phyloP scores from a whole-genome alignment of 2,329 filamentous ascomycete species.

The Pseudogymnoascus pannorum region DNA sequence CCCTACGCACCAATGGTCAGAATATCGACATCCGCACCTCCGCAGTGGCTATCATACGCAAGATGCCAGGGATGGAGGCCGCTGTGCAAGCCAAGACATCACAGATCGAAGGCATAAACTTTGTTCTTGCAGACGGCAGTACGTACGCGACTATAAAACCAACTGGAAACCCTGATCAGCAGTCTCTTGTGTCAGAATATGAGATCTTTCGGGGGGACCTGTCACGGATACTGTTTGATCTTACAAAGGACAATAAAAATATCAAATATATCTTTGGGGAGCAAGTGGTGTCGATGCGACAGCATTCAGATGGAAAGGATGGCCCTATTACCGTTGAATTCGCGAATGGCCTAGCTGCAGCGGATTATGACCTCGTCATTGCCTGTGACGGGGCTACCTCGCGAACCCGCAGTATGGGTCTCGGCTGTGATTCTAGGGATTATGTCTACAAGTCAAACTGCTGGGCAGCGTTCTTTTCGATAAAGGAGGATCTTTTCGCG shows the following conservation, averaged over 20 bases:
- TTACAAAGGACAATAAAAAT: constrained; percentile 31
- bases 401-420: constrained; percentile 37
- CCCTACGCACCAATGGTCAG: constrained; percentile 39
- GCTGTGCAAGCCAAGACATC: constrained; percentile 32
- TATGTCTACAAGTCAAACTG: constrained; percentile 31
- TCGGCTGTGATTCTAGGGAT: constrained; percentile 34
- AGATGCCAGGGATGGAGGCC: constrained; percentile 34
- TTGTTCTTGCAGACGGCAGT: constrained; percentile 33
- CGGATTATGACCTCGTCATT: constrained; percentile 41
- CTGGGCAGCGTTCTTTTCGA: constrained; percentile 38
- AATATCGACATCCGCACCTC: constrained; percentile 27
- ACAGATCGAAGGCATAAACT: constrained; percentile 36
- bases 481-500: constrained; percentile 32
- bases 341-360: constrained; percentile 29
- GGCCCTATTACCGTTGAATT: constrained; percentile 31
- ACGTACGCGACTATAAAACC: constrained; percentile 31
- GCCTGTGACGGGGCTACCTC: constrained; percentile 42
- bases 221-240: constrained; percentile 33
- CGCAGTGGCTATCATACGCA: constrained; percentile 33
- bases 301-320: constrained; percentile 26
- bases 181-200: constrained; percentile 30
- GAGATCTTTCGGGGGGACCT: constrained; percentile 40
- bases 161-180: constrained; percentile 33
- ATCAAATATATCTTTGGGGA: constrained; percentile 26
- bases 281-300: constrained; percentile 30